Evolutionary conservation across 164 flowering plant species (phyloP).

Genomic region (Cinnamomum chago): DNA sequence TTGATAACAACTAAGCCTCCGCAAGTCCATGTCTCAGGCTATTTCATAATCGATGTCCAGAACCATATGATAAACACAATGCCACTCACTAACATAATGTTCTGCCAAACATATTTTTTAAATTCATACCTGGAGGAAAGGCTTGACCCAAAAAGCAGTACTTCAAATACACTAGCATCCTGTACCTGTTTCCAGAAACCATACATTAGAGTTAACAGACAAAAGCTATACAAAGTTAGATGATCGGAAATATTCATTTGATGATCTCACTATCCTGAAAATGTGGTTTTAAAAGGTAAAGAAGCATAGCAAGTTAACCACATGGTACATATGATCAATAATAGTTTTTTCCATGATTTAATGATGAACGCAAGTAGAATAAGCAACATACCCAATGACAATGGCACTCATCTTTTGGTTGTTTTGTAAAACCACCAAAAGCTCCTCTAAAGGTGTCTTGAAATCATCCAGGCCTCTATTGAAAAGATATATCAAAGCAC

Average conservation of each 20-base stretch:
- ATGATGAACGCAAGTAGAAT: background rate
- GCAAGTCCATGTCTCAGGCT: constrained; percentile 1
- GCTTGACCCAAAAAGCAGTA: constrained; percentile 96
- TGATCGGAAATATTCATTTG: background rate
- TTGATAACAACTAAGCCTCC: background rate
- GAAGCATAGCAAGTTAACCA: background rate
- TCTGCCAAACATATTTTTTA: background rate
- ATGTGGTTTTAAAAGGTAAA: too few species aligned
- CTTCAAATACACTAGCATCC: constrained; percentile 93
- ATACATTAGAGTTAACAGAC: background rate
- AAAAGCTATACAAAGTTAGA: background rate
- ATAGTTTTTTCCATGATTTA: background rate
- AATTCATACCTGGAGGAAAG: constrained; percentile 85
- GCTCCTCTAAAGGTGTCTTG: constrained; percentile 90
- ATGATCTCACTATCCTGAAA: background rate
- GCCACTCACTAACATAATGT: background rate
- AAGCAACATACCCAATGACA: constrained; percentile 63
- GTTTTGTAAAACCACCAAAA: constrained; percentile 53
- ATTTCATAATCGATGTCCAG: background rate
- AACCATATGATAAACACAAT: background rate
- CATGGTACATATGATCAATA: background rate
- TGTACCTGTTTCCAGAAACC: constrained; percentile 57
- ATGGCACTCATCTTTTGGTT: constrained; percentile 51
- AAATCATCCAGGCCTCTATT: constrained; percentile 92
- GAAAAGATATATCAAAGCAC: constrained; percentile 91